Evolutionary conservation across 2,329 filamentous ascomycete genomes (phyloP), one percentile per base, ranked within the genome.

Genomic region (Sporothrix brasiliensis): DNA sequence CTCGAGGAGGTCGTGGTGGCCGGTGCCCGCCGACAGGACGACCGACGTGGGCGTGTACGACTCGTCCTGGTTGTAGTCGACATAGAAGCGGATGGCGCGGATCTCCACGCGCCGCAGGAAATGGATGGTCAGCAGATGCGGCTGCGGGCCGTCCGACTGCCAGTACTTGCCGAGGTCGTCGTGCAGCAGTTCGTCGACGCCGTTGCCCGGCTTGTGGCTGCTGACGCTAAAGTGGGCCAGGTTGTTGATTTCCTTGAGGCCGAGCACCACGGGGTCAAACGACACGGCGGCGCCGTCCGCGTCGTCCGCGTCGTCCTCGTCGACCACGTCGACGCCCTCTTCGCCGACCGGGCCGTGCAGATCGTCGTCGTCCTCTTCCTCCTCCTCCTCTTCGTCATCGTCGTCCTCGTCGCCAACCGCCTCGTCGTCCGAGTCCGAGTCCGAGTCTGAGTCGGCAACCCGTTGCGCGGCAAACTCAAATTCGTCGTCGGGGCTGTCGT

Each of bases 41-140:
- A 99, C 96, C 76, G 93, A 92, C 0, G 94, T 98, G 0, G 95
- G 95, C 3, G 95, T 99, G 79, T 99, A 99, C 56, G 92, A 95
- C 81, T 99, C 95, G 79, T 99, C 95, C 69, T 92, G 88, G 73
- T 91, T 89, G 79, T 97, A 97, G 81, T 99, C 94, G 58, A 99
- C 89, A 75, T 91, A 94, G 75, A 95, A 88, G n/a, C 92, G 86
- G 67, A 95, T 89, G 39, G 89, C 88, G 5, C 90, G 88, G 73
- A 95, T 93, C 71, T 89, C 89, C 56, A 94, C 92, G 9, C 92
- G 87, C 75, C 93, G 93, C 80, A 93, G 89, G 79, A 95, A 95
- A 80, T 95, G 92, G 53, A 95, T 91, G 72, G 92, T 80, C 63
- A 95, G 85, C 73, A 89, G 87, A 77, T 95, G 92, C 4, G 92